Evolutionary conservation across 139 green algal species (phyloP), one percentile per base, ranked within the genome.

Genomic region (Mesotaenium endlicherianum): DNA sequence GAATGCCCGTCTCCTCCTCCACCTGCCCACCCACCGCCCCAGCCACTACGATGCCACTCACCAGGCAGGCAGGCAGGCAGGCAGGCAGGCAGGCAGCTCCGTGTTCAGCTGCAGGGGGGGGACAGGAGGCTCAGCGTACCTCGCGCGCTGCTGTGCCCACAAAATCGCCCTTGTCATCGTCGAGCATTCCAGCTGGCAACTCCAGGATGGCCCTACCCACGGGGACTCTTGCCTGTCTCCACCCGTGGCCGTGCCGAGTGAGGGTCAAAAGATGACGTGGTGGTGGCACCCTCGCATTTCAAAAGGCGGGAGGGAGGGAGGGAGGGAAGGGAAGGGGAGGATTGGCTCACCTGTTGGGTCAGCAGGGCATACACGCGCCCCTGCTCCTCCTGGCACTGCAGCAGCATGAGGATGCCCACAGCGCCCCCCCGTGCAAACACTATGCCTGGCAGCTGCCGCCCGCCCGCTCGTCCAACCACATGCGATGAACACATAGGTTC

Each of bases 1-100:
- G 36, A 39, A 88, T 88, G 43, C 82, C 82, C 1, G 75, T 85
- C 55, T 88, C 82, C 53, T 88, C 82, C 82, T 88, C 53, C 42
- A 88, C 82, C 82, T 88, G 76, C 11, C n/a, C n/a, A n/a, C n/a
- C n/a, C n/a, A n/a, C n/a, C n/a, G n/a, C n/a, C n/a, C n/a, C n/a
- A n/a, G n/a, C n/a, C n/a, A n/a, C n/a, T n/a, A n/a, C n/a, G n/a
- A n/a, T n/a, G n/a, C n/a, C n/a, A n/a, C n/a, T n/a, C n/a, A n/a
- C n/a, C n/a, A n/a, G n/a, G n/a, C n/a, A n/a, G n/a, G n/a, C n/a
- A n/a, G n/a, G n/a, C n/a, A n/a, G n/a, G n/a, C n/a, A n/a, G n/a
- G n/a, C n/a, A n/a, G n/a, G n/a, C n/a, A n/a, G n/a, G n/a, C n/a
- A n/a, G n/a, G n/a, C n/a, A n/a, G n/a, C n/a, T n/a, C n/a, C n/a